These are phyloP conservation scores for Diplosphaera chodatii DNA, from an alignment of 139 green algal species.

Conservation along the genomic window DNA sequence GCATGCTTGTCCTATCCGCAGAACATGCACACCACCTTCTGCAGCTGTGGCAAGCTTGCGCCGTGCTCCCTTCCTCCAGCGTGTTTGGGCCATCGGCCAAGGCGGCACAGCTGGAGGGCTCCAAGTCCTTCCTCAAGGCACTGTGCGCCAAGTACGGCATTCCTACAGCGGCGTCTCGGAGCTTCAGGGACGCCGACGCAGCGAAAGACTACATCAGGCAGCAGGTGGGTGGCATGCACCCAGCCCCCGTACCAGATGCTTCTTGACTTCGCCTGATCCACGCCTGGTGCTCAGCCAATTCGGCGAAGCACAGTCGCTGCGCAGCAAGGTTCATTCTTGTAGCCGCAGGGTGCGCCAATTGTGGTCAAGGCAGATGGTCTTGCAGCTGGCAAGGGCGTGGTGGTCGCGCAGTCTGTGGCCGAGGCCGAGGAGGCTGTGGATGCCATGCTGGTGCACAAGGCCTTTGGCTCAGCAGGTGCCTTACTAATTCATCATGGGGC, in stretches of 20 bases:
- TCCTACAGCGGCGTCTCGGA: slow-evolving; percentile 82
- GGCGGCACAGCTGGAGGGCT: slow-evolving; percentile 90
- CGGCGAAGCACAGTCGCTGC: no score
- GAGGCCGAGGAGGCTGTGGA: slow-evolving; percentile 82
- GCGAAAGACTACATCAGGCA: slow-evolving; percentile 73
- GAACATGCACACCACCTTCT: no score
- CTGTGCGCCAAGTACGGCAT: slow-evolving; percentile 89
- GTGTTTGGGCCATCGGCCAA: slow-evolving; percentile 79
- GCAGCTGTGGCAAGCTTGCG: no score
- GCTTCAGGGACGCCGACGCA: slow-evolving; percentile 61
- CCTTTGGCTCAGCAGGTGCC: slow-evolving; percentile 79
- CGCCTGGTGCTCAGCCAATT: no score
- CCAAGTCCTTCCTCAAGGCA: slow-evolving; percentile 95
- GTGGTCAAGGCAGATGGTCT: slow-evolving; percentile 91
- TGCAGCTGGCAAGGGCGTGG: slow-evolving; percentile 90
- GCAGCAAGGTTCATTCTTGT: no score
- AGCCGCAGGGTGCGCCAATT: no score
- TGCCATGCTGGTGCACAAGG: slow-evolving; percentile 71
- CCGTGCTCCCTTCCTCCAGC: slow-evolving; percentile 3
- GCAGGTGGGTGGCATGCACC: slow-evolving; percentile 82
- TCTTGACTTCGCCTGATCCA: no score
- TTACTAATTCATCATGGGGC: no score
- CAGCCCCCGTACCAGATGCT: no score
- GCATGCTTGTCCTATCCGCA: no score
- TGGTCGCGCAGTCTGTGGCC: slow-evolving; percentile 73